phyloP scores from a whole-genome alignment of 371 early-diverging fungal genomes.

The Circinella umbellata region DNA sequence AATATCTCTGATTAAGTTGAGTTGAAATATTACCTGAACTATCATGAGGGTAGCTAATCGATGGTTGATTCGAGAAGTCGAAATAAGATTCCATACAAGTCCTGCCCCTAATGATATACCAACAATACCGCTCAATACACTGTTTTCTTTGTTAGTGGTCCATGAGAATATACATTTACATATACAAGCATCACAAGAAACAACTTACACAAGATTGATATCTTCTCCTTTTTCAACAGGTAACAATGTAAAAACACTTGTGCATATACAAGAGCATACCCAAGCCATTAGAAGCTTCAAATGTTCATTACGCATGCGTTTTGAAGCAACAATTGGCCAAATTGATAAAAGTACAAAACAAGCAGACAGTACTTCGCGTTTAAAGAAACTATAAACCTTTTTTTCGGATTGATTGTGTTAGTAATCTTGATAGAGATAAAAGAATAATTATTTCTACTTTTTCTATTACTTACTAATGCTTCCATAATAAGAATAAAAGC shows the following conservation, averaged over 20 bases:
- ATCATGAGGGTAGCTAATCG: background rate
- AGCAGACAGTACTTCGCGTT: slow-evolving; percentile 63
- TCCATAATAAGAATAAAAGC: slow-evolving; percentile 59
- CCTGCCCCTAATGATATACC: slow-evolving; percentile 11
- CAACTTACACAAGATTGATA: slow-evolving; percentile 74
- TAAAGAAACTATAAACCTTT: slow-evolving; percentile 81
- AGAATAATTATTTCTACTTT: background rate
- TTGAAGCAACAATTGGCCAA: slow-evolving; percentile 72
- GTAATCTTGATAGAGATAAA: background rate
- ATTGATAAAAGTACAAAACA: slow-evolving; percentile 53
- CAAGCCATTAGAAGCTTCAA: slow-evolving; percentile 55
- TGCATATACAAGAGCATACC: slow-evolving; percentile 68
- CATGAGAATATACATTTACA: no score
- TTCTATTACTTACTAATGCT: slow-evolving; percentile 63
- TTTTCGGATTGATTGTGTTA: background rate
- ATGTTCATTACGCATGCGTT: slow-evolving; percentile 48
- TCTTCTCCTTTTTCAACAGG: slow-evolving; percentile 88
- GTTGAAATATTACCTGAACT: background rate
- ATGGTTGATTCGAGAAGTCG: background rate
- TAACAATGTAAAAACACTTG: slow-evolving; percentile 83
- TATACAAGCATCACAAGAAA: no score
- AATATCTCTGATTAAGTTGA: no score
- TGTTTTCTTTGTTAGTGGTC: background rate
- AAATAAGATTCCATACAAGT: slow-evolving; percentile 4
- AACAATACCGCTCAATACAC: slow-evolving; percentile 1